These are phyloP conservation scores for Dioszegia hungarica DNA, from an alignment of 768 basidiomycete species.

Conservation along the genomic window DNA sequence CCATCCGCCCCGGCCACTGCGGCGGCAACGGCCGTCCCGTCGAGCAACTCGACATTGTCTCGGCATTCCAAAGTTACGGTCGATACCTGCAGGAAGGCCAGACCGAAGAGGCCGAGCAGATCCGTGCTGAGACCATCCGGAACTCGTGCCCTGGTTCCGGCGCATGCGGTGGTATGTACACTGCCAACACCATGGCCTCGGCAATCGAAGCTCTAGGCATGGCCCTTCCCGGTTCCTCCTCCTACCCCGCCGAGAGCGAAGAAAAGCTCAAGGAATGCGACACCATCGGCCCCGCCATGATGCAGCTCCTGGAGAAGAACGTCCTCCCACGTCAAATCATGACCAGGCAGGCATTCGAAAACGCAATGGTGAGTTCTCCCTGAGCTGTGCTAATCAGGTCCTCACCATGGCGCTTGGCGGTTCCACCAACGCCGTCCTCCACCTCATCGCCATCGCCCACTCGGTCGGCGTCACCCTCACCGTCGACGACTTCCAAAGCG, in stretches of 20 bases:
- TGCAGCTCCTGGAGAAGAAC: conserved; percentile 80
- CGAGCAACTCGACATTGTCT: conserved; percentile 88
- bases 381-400: conserved; percentile 57
- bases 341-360: conserved; percentile 94
- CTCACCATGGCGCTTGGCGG: conserved; percentile 96
- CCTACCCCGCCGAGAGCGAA: conserved; percentile 84
- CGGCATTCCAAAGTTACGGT: conserved; percentile 96
- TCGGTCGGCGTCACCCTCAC: conserved; percentile 83
- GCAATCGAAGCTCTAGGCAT: conserved; percentile 93
- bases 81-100: conserved; percentile 86
- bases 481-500: conserved; percentile 87
- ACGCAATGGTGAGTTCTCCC: conserved; percentile 70
- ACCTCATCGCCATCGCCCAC: conserved; percentile 94
- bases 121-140: conserved; percentile 78
- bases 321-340: conserved; percentile 92
- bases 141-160: conserved; percentile 96
- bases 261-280: conserved; percentile 85
- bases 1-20: conserved; percentile 88
- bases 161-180: conserved; percentile 98
- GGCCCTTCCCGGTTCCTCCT: conserved; percentile 93
- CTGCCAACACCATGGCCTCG: conserved; percentile 96
- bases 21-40: conserved; percentile 57
- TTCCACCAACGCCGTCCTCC: conserved; percentile 94
- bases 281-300: conserved; percentile 73
- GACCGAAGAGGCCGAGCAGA: conserved; percentile 73